These are phyloP conservation scores for Aphanocladium album DNA, from an alignment of 2,329 filamentous ascomycete genomes.

Conservation along the genomic window DNA sequence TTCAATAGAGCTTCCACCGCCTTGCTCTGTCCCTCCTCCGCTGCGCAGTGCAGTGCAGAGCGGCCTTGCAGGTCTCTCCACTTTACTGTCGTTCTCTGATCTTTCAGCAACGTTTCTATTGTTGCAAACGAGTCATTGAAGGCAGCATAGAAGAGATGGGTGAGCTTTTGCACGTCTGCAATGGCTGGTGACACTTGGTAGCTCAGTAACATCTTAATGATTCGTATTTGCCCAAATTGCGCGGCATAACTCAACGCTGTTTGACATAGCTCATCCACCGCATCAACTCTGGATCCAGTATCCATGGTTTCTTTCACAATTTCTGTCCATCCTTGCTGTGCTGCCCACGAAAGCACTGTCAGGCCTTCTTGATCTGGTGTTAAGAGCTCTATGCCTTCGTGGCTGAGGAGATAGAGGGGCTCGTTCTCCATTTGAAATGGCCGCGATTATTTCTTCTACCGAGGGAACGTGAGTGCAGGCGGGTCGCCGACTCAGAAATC, in stretches of 20 bases:
- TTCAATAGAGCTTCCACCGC: neutral
- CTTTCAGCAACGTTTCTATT: neutral
- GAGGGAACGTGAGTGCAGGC: no score
- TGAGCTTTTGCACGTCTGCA: neutral
- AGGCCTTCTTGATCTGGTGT: neutral
- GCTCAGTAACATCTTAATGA: neutral
- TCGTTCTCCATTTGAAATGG: neutral
- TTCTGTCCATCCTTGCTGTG: neutral
- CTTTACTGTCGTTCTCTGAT: neutral
- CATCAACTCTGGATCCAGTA: neutral
- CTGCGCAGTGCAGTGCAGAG: neutral
- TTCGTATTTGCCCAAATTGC: neutral
- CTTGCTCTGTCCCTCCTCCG: neutral
- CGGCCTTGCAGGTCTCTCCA: neutral
- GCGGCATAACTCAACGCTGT: neutral
- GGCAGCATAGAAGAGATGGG: conserved; percentile 3
- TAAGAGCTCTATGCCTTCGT: neutral
- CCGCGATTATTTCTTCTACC: neutral
- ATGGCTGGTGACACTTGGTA: neutral
- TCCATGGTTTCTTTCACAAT: neutral
- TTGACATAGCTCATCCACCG: neutral
- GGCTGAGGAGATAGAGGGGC: neutral
- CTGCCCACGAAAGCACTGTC: neutral
- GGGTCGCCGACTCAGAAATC: no score
- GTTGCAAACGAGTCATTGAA: neutral